Percentiles rank a stretch among this genome's conserved stretches.
Evolutionary conservation across 345 rosid species (phyloP).

Genomic region (Ricinus communis): DNA sequence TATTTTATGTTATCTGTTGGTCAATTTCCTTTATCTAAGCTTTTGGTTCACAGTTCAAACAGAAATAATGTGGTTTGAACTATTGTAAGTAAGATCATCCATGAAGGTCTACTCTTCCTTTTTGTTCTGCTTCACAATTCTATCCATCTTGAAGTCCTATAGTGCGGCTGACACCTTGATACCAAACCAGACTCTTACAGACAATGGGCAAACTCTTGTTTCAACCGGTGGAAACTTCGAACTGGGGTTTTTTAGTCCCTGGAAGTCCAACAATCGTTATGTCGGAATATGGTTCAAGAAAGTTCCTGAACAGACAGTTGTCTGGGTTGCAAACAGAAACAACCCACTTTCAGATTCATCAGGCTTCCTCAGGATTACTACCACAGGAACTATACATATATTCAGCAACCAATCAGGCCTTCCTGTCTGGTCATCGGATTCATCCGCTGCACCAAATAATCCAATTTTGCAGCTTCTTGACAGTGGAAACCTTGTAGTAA

Average conservation of each 20-base stretch:
- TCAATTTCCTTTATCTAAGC: neutral
- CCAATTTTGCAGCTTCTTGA: constrained; percentile 24
- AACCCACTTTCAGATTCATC: constrained; percentile 24
- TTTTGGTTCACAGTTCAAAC: neutral
- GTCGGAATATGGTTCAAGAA: constrained; percentile 43
- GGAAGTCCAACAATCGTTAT: constrained; percentile 19
- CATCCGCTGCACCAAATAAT: constrained; percentile 15
- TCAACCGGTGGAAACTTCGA: constrained; percentile 3
- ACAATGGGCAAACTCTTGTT: constrained; percentile 12
- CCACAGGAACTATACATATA: constrained; percentile 18
- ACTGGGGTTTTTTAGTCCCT: constrained; percentile 19
- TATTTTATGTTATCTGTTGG: neutral
- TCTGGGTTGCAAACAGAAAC: constrained; percentile 58
- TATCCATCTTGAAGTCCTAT: neutral
- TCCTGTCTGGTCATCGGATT: constrained; percentile 39
- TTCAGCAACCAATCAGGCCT: constrained; percentile 14
- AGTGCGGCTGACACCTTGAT: constrained; percentile 10
- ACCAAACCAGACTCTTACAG: constrained; percentile 2
- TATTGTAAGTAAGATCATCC: constrained; percentile 5
- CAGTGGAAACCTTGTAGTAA: constrained; percentile 30
- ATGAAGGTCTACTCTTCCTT: constrained; percentile 14
- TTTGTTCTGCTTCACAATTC: neutral
- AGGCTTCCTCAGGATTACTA: constrained; percentile 15
- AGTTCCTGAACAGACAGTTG: constrained; percentile 12
- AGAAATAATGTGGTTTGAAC: neutral